Evolutionary conservation across 768 basidiomycete species (phyloP).

Genomic region (Lactarius sp.): DNA sequence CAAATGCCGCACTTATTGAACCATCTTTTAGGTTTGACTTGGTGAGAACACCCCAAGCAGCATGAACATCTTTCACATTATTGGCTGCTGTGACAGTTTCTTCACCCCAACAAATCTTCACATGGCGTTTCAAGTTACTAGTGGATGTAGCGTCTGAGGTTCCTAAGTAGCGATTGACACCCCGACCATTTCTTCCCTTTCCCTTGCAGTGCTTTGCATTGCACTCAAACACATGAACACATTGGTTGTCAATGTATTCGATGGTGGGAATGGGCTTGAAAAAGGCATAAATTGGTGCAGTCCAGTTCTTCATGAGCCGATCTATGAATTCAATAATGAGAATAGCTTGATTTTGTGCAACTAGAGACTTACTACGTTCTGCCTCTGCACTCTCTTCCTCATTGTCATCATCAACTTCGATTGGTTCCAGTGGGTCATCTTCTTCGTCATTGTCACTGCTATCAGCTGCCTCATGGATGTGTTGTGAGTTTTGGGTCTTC

Average conservation of each 20-base stretch:
- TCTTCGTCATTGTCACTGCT: neutral
- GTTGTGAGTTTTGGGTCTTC: neutral
- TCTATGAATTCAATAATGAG: too few relatives aligned
- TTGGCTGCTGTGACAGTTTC: neutral
- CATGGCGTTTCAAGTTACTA: conserved; percentile 6
- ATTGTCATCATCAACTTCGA: neutral
- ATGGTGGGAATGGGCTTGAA: neutral
- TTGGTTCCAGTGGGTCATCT: neutral
- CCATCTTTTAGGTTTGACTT: neutral
- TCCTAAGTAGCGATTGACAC: neutral
- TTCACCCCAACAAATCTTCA: conserved; percentile 5
- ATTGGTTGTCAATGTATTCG: neutral
- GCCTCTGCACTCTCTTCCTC: neutral
- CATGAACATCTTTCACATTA: neutral
- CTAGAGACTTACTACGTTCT: neutral
- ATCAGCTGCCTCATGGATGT: too few relatives aligned
- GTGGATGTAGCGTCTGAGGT: conserved; percentile 9
- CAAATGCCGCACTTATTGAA: neutral
- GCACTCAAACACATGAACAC: neutral
- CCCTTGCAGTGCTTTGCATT: neutral
- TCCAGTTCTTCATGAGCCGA: too few relatives aligned
- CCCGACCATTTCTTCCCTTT: neutral
- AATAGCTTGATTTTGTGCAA: too few relatives aligned
- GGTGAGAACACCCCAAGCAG: neutral
- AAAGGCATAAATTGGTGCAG: neutral